Percentiles rank a stretch among this genome's conserved stretches.
phyloP scores from a whole-genome alignment of 1,139 yeast genomes.

The Neolecta irregularis region DNA sequence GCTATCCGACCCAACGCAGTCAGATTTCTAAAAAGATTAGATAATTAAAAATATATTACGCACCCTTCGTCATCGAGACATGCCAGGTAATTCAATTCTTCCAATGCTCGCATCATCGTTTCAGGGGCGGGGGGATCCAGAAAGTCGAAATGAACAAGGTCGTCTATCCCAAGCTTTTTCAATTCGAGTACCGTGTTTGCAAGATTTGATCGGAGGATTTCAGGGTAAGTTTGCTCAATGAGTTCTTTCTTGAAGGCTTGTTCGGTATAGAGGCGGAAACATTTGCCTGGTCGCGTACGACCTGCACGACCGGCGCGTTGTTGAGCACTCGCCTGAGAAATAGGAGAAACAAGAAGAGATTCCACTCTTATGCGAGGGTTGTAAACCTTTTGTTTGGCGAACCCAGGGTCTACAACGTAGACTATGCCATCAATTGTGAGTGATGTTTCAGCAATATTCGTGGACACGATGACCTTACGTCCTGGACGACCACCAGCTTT shows the following conservation, averaged over 20 bases:
- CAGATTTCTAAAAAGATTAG: too few species aligned
- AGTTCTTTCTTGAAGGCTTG: slow-evolving; percentile 90
- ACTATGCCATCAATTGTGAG: slow-evolving; percentile 95
- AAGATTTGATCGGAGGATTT: slow-evolving; percentile 76
- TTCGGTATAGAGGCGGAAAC: slow-evolving; percentile 89
- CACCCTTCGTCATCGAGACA: slow-evolving; percentile 93
- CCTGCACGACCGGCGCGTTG: slow-evolving; percentile 99
- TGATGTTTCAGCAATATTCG: slow-evolving; percentile 95
- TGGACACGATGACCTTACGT: slow-evolving; percentile 81
- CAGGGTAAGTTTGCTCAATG: slow-evolving; percentile 91
- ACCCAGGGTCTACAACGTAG: slow-evolving; percentile 94
- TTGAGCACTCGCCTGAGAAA: slow-evolving; percentile 92
- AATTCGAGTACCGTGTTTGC: slow-evolving; percentile 84
- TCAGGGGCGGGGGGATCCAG: slow-evolving; percentile 99
- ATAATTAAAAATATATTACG: too few species aligned
- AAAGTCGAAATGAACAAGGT: slow-evolving; percentile 90
- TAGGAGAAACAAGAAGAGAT: slow-evolving; percentile 84
- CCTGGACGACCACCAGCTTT: slow-evolving; percentile 71
- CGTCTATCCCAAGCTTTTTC: slow-evolving; percentile 87
- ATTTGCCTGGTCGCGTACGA: slow-evolving; percentile 97
- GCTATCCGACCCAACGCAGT: slow-evolving; percentile 81
- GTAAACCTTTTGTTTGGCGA: slow-evolving; percentile 89
- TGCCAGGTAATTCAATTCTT: slow-evolving; percentile 76
- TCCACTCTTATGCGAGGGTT: slow-evolving; percentile 94
- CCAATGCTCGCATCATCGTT: slow-evolving; percentile 97